Percentiles rank a stretch among this genome's conserved stretches.
Evolutionary conservation across 257 asterid species (phyloP).

Genomic region (Thymus mandschuricus): DNA sequence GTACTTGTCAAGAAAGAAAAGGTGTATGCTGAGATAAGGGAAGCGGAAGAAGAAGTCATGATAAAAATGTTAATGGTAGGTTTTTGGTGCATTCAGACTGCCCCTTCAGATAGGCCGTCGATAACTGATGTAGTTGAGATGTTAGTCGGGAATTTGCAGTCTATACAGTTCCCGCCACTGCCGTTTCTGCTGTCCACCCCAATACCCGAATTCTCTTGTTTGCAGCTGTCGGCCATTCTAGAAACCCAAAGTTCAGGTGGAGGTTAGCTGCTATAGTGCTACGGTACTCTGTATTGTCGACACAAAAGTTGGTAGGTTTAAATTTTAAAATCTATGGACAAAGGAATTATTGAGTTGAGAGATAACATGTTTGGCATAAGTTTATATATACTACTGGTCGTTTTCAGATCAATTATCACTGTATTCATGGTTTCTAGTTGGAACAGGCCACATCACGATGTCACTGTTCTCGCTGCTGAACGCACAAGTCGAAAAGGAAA

Average conservation of each 20-base stretch:
- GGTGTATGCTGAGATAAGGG: slow-evolving; percentile 20
- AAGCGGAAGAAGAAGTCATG: slow-evolving; percentile 46
- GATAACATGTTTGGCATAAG: too few relatives aligned
- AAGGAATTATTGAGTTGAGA: too few relatives aligned
- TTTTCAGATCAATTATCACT: too few relatives aligned
- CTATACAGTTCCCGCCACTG: slow-evolving; percentile 55
- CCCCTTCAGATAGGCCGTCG: slow-evolving; percentile 58
- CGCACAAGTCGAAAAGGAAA: too few relatives aligned
- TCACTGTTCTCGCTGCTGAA: too few relatives aligned
- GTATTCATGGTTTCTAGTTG: too few relatives aligned
- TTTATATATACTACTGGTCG: too few relatives aligned
- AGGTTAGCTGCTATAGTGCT: too few relatives aligned
- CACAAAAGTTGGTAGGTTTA: too few relatives aligned
- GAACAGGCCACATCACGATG: too few relatives aligned
- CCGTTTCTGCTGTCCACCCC: slow-evolving; percentile 32
- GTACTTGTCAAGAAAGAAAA: slow-evolving; percentile 28
- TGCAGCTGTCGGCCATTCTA: neutral
- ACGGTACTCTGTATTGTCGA: too few relatives aligned
- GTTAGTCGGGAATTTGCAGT: slow-evolving; percentile 48
- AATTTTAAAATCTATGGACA: too few relatives aligned
- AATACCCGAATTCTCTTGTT: neutral
- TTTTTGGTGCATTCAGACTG: slow-evolving; percentile 66
- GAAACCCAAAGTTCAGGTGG: neutral
- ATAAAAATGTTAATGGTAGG: slow-evolving; percentile 63
- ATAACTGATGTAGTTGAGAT: slow-evolving; percentile 60